Conservation (phyloP, 352 stramenopile genomes). For the Pelagophyceae sp. region DNA sequence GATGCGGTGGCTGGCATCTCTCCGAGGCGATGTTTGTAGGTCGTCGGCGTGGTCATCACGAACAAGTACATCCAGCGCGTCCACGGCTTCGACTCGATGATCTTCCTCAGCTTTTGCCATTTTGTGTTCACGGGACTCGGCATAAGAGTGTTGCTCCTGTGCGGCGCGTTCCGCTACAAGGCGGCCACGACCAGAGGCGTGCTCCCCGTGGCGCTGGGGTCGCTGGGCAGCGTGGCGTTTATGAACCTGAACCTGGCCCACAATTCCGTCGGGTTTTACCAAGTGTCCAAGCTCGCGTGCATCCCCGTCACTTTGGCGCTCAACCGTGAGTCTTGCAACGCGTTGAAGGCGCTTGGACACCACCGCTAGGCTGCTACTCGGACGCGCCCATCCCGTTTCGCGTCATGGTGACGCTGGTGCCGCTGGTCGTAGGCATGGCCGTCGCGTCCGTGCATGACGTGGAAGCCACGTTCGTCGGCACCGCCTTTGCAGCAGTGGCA, state of each 20-base stretch:
- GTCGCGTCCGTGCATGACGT: not conserved
- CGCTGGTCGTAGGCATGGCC: not conserved
- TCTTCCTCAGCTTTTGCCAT: constrained; percentile 33
- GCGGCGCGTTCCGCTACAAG: constrained; percentile 28
- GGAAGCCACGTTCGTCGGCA: not conserved
- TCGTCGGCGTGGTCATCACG: constrained; percentile 34
- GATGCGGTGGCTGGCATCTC: too few species aligned
- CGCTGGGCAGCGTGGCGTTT: constrained; percentile 28
- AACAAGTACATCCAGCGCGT: constrained; percentile 34
- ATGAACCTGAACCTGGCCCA: constrained; percentile 37
- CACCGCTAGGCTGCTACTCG: too few species aligned
- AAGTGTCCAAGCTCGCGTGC: constrained; percentile 33
- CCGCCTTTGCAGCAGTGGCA: constrained; percentile 20
- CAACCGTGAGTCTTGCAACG: not conserved
- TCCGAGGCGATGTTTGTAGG: too few species aligned
- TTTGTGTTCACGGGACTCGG: constrained; percentile 34
- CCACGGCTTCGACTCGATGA: constrained; percentile 30
- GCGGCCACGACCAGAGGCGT: constrained; percentile 15
- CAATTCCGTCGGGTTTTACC: constrained; percentile 36
- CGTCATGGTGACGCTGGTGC: constrained; percentile 25
- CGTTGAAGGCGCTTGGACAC: too few species aligned
- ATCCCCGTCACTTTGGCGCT: constrained; percentile 29
- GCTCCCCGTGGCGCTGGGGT: constrained; percentile 23
- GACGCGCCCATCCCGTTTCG: too few species aligned
- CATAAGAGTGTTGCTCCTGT: constrained; percentile 23